These are phyloP conservation scores for Paramyrothecium roridum DNA, from an alignment of 2,329 filamentous ascomycete genomes.

Conservation along the genomic window DNA sequence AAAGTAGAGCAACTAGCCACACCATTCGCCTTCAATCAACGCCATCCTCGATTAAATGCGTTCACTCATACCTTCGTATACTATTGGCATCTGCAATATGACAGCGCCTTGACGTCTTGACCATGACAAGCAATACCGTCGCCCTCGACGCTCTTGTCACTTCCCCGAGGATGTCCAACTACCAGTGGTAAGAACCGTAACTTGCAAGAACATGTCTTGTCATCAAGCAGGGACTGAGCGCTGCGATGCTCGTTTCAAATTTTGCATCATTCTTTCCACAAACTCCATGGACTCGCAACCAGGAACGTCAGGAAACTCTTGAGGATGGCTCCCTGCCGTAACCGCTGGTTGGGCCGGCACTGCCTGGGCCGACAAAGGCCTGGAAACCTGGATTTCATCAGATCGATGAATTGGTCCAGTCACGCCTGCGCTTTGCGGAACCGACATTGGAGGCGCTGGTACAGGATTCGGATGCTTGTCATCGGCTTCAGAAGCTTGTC, in stretches of 20 bases:
- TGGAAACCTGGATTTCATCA: too few relatives aligned
- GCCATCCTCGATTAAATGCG: conserved; percentile 3
- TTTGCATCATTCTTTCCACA: conserved; percentile 50
- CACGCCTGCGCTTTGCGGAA: too few relatives aligned
- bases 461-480: too few relatives aligned
- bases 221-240: conserved; percentile 7
- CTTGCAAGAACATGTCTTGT: background rate
- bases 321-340: conserved; percentile 6
- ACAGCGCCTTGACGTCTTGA: too few relatives aligned
- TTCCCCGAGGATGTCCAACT: too few relatives aligned
- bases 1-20: background rate
- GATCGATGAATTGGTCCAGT: too few relatives aligned
- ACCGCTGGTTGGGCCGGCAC: background rate
- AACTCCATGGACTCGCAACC: conserved; percentile 43
- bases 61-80: background rate
- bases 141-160: too few relatives aligned
- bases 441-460: too few relatives aligned
- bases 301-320: conserved; percentile 38
- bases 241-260: conserved; percentile 39
- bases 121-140: too few relatives aligned
- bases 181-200: too few relatives aligned
- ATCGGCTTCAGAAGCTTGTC: too few relatives aligned
- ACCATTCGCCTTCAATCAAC: conserved; percentile 5
- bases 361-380: background rate
- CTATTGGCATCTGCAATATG: too few relatives aligned